phyloP scores from a whole-genome alignment of 1,284 basidiomycete species.

The Ustilago bromivora region DNA sequence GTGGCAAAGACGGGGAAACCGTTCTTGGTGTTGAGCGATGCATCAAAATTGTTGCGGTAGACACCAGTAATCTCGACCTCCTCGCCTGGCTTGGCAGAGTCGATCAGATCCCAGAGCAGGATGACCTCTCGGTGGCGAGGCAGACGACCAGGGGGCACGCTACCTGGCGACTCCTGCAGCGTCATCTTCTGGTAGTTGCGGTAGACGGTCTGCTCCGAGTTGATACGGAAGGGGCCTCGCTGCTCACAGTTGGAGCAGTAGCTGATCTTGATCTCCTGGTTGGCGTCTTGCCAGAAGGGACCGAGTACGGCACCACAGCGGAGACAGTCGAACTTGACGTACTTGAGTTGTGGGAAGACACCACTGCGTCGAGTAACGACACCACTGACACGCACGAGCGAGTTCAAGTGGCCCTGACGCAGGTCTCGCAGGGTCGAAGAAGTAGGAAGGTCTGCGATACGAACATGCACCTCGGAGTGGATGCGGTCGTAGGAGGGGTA shows the following conservation, averaged over 20 bases:
- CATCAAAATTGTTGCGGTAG: slow-evolving; percentile 99
- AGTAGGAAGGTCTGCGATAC: slow-evolving; percentile 92
- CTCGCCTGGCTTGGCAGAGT: slow-evolving; percentile 96
- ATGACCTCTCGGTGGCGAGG: slow-evolving; percentile 97
- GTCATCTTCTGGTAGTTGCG: slow-evolving; percentile 99
- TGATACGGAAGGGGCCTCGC: slow-evolving; percentile 94
- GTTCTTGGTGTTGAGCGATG: slow-evolving; percentile 96
- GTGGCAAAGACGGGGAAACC: slow-evolving; percentile 99
- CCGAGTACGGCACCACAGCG: slow-evolving; percentile 87
- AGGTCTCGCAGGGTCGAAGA: slow-evolving; percentile 91
- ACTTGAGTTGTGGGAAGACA: slow-evolving; percentile 98
- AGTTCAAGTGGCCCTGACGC: slow-evolving; percentile 90
- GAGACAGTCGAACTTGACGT: slow-evolving; percentile 96
- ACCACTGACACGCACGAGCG: slow-evolving; percentile 91
- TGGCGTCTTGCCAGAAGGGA: slow-evolving; percentile 97
- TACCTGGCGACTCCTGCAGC: slow-evolving; percentile 97
- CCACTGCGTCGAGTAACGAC: slow-evolving; percentile 97
- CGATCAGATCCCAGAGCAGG: slow-evolving; percentile 96
- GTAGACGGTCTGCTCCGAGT: slow-evolving; percentile 99
- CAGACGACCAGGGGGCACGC: slow-evolving; percentile 94
- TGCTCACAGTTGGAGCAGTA: slow-evolving; percentile 89
- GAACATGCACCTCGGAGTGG: slow-evolving; percentile 96
- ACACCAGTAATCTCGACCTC: slow-evolving; percentile 93
- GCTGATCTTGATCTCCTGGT: slow-evolving; percentile 89
- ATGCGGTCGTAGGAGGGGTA: slow-evolving; percentile 97